Conservation (phyloP, 2,329 filamentous ascomycete genomes). For the Lachnellula suecica region DNA sequence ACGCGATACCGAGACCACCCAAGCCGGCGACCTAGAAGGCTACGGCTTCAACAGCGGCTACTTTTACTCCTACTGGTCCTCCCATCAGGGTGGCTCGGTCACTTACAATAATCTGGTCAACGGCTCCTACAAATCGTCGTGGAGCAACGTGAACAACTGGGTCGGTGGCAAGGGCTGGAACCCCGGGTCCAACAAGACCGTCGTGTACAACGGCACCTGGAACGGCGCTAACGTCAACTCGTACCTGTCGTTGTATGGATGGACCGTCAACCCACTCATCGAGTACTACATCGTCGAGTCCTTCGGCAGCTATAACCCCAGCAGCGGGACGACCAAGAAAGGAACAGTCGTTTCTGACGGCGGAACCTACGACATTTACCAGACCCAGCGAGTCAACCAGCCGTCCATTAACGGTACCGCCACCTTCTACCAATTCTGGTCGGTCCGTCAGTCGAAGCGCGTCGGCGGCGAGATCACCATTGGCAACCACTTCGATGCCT, state of each 20-base stretch:
- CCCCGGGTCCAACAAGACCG: too few species aligned
- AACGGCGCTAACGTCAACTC: conserved; percentile 39
- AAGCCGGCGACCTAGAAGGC: too few species aligned
- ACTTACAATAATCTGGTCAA: too few species aligned
- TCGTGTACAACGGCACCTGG: too few species aligned
- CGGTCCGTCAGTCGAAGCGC: conserved; percentile 48
- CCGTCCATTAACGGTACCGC: conserved; percentile 47
- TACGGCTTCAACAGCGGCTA: too few species aligned
- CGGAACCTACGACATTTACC: conserved; percentile 47
- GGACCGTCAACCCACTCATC: conserved; percentile 36
- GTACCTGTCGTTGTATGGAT: conserved; percentile 57
- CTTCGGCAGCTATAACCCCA: conserved; percentile 49
- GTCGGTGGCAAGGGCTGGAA: too few species aligned
- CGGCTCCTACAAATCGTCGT: too few species aligned
- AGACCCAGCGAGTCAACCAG: conserved; percentile 36
- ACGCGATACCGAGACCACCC: too few species aligned
- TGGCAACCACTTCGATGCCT: conserved; percentile 51
- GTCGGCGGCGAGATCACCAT: conserved; percentile 48
- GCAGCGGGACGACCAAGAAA: conserved; percentile 44
- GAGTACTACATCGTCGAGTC: conserved; percentile 51
- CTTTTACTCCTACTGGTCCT: too few species aligned
- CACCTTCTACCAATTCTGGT: conserved; percentile 54
- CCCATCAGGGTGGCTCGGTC: too few species aligned
- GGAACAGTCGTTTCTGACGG: conserved; percentile 51
- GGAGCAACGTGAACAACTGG: too few species aligned